Evolutionary conservation across 257 asterid species (phyloP), one percentile per base, ranked within the genome.

Genomic region (Asclepias syriaca): DNA sequence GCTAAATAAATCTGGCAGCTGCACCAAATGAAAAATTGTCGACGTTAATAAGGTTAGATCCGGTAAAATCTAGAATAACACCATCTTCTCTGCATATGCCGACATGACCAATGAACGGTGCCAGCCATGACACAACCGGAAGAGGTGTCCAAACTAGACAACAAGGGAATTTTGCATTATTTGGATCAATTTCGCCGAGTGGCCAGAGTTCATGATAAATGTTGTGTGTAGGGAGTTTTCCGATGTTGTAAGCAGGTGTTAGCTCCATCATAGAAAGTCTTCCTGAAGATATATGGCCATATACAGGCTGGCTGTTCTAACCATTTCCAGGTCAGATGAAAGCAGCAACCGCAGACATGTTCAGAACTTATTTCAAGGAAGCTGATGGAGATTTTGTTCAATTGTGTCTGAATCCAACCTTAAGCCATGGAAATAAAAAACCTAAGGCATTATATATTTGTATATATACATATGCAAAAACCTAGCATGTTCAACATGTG

Each of bases 61-160:
- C 99, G 8, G 96, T 77, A 77, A 95, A 95, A 85, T 89, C 97
- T 58, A 95, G 54, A 50, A 88, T 72, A 51, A 82, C 72, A 19
- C 97, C 98, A 1, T 92, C 97, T 81, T 92, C 98, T 76, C 70
- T 79, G 84, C 99, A 87, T 78, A 95, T 78, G 22, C 98, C 99
- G 15, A 92, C 91, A 78, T 95, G 98, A 21, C 99, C 98, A 8
- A 92, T 85, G 82, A 90, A 95, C 64, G 99, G 99, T 12, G 99
- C 98, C 85, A 92, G 80, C 99, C 99, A 95, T 22, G 99, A 95
- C 43, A 95, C 99, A 14, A 95, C 77, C 10, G 98, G 98, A 59
- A 95, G 87, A 50, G 99, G 97, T 15, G 93, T 82, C 98, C 99
- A 95, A 55, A 95, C 96, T 19, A 95, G 8, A 77, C 98, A 95